Base-by-base conservation (phyloP, 768 basidiomycete species). In the Suillus discolor region DNA sequence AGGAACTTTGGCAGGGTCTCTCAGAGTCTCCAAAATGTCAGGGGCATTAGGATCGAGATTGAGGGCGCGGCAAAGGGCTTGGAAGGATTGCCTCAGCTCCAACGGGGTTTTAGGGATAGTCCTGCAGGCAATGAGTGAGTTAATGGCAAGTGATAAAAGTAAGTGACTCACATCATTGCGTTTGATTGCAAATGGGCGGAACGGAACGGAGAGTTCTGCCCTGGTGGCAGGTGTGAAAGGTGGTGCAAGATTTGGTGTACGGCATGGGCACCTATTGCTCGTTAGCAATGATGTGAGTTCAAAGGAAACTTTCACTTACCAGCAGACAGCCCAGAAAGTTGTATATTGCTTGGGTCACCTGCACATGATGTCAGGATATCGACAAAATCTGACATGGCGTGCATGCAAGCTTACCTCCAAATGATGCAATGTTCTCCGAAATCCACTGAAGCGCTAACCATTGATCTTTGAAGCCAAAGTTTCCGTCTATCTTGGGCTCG, bases 381-480 rank as follows among this genome's bases (percentile, higher is more conserved):
- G 7, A 13, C 38, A 16, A n/a, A 53, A n/a, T 57, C 18, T 34
- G 36, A 47, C n/a, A 38, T 41, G n/a, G 13, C n/a, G 16, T 57
- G n/a, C 38, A 2, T 7, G 25, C 38, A 49, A n/a, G 0, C 78
- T 62, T 71, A 86, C 91, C 92, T 74, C 91, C 92, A 67, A 93
- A 93, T 0, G 78, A 77, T 45, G 74, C 74, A 25, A 93, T 91
- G 69, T 93, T 90, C 20, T 84, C 84, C 55, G 80, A 84, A 31
- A 93, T 79, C 91, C 91, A 93, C 69, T 84, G 78, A n/a, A 93
- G 71, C 1, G 87, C 91, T 23, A 90, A 71, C 91, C 91, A 93
- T 70, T 91, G 90, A 71, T 93, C 92, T 75, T 92, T 93, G 79
- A 93, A 93, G 1, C 92, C 91, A 73, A 89, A 93, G 71, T 93